Base-by-base conservation (phyloP, 768 basidiomycete genomes). In the Saitozyma podzolica region DNA sequence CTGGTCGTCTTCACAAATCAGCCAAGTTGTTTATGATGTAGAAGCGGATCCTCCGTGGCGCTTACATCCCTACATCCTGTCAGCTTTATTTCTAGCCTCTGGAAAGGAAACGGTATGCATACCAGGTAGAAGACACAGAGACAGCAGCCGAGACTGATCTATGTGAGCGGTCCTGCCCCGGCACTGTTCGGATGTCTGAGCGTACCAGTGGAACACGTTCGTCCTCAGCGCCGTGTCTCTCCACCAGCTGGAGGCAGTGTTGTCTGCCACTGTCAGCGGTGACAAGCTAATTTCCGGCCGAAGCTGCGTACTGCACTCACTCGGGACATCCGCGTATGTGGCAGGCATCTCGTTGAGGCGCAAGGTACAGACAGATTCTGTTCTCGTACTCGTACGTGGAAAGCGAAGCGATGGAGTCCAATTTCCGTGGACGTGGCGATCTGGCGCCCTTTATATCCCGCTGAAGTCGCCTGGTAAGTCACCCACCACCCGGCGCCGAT, bases 41-140 rank as follows among this genome's bases (percentile, higher is more conserved):
- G 10, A 8, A 8, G 41, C 16, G 3, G 39, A 11, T 9, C 19
- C 8, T 40, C 2, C 45, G 10, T 13, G 20, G 49, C 56, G 29
- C 49, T n/a, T 42, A 58, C 56, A 58, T 8, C 56, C 56, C 56
- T 58, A 29, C n/a, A 2, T 9, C 49, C 56, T 50, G 56, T 40
- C 14, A 50, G 8, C 20, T 6, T 41, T 10, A 39, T 4, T 8
- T 39, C 16, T 3, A 49, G 8, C 5, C 5, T 11, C 19, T 40
- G 16, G 40, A 9, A 9, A 3, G 17, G n/a, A 40, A 6, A 43
- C 3, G 29, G 57, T 54, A 39, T 40, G 66, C 68, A 58, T 20
- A 62, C 68, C 0, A 66, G 48, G 49, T 69, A 69, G 61, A 58
- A 66, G 8, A 66, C 62, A 42, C 68, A 69, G 11, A 69, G 55